phyloP scores from a whole-genome alignment of 352 stramenopile genomes.

The Halophytophthora polymorphica region DNA sequence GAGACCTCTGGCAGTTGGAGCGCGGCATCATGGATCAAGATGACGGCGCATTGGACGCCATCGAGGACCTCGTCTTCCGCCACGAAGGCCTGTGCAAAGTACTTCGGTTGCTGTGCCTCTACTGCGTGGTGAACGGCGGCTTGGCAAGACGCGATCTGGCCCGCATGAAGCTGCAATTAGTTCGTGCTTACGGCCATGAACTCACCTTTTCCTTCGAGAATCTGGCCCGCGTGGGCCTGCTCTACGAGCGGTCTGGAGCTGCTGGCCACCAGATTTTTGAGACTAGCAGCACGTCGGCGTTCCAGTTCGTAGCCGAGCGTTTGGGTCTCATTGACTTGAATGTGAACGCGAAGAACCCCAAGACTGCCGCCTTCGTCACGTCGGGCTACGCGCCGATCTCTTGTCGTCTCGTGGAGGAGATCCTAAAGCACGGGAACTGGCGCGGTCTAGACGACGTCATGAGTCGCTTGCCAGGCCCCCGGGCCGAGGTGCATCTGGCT shows the following conservation, averaged over 20 bases:
- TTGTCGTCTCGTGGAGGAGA: conserved; percentile 62
- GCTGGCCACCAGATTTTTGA: conserved; percentile 3
- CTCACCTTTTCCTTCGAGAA: conserved; percentile 71
- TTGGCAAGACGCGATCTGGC: conserved; percentile 32
- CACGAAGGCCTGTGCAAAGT: conserved; percentile 52
- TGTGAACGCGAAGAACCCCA: conserved; percentile 49
- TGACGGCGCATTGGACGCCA: conserved; percentile 29
- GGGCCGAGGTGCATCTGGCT: conserved; percentile 44
- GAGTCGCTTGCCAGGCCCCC: conserved; percentile 44
- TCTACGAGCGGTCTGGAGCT: conserved; percentile 26
- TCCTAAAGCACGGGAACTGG: conserved; percentile 52
- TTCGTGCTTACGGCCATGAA: conserved; percentile 72
- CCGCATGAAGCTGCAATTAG: conserved; percentile 51
- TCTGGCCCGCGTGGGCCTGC: conserved; percentile 45
- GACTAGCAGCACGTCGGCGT: conserved; percentile 13
- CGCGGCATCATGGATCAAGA: conserved; percentile 59
- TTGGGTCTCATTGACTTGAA: conserved; percentile 56
- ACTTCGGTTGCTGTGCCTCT: conserved; percentile 63
- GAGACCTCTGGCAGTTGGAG: conserved; percentile 64
- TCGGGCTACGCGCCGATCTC: conserved; percentile 71
- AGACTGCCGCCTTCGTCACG: conserved; percentile 65
- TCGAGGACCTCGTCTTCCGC: conserved; percentile 61
- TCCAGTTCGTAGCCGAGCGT: conserved; percentile 24
- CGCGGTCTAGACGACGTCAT: conserved; percentile 45
- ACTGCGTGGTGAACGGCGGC: conserved; percentile 49